Base-by-base conservation (phyloP, 108 stramenopile species). In the Pseudonitzschia multistriata region DNA sequence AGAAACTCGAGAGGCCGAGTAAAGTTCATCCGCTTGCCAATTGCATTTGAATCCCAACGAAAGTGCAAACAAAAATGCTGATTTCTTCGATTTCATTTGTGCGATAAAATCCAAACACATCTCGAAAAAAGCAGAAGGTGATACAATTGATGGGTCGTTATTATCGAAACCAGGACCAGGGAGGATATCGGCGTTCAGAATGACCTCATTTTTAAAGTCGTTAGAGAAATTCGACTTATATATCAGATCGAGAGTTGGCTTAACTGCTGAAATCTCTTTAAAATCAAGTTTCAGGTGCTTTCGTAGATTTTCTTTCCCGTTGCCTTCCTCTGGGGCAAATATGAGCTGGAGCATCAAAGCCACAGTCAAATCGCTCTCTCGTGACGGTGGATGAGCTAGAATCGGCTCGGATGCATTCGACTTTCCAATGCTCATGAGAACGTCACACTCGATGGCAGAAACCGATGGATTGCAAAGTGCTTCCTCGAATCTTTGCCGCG, bases 241-340 rank as follows among this genome's bases (percentile, higher is more conserved):
- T 22, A 71, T 14, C 19, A 66, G 25, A 21, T 45, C 30, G 21
- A 86, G 64, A 3, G 56, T 67, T 70, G 82, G 80, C 64, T 70
- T 48, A 19, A 83, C 55, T 21, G 73, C 59, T 63, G 74, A 28
- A 3, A 83, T 48, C 25, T 86, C 80, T 55, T 86, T 86, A 50
- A 86, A 81, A 59, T 86, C 85, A 7, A 86, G 59, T 62, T 83
- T 86, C 14, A 85, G 49, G 56, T 79, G 74, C 50, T 81, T 81
- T n/a, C 55, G 17, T 3, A 66, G 15, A 67, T 33, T 17, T 49
- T 52, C 0, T 62, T 59, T 4, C 42, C 42, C 42, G 33, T 35
- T 33, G 27, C 22, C 50, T 52, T 24, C 50, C 2, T 52, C 4
- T 24, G 50, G 50, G 24, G 22, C 50, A 2, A 52, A 22, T 25